Conservation (phyloP, 306 rosid genomes). For the Cyamopsis tetragonoloba region DNA sequence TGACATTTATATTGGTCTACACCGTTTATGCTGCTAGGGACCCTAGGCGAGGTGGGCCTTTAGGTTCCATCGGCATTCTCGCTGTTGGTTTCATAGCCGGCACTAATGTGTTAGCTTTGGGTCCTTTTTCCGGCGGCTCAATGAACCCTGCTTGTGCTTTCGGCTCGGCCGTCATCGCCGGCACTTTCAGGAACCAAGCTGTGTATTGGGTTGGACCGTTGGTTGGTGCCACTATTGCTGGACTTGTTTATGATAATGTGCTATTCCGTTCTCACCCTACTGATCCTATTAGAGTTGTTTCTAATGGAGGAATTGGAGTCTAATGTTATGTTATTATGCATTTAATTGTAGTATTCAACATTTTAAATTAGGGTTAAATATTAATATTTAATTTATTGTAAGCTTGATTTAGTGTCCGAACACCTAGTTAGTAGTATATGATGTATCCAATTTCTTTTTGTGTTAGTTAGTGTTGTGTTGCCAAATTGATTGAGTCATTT, state of each 20-base stretch:
- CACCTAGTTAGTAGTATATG: neutral
- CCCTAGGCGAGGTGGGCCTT: constrained; percentile 57
- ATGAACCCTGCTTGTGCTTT: constrained; percentile 95
- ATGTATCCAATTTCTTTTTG: too few relatives aligned
- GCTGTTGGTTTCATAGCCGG: constrained; percentile 65
- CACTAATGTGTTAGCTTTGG: constrained; percentile 59
- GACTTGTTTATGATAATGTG: constrained; percentile 65
- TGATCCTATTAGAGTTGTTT: constrained; percentile 31
- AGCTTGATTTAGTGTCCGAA: neutral
- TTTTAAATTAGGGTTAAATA: neutral
- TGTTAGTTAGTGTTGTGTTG: too few relatives aligned
- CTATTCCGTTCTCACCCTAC: constrained; percentile 37
- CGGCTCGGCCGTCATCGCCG: constrained; percentile 59
- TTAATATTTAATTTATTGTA: too few relatives aligned
- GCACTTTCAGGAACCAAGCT: constrained; percentile 83
- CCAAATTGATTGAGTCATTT: too few relatives aligned
- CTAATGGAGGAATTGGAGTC: constrained; percentile 37
- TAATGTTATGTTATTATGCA: constrained; percentile 3
- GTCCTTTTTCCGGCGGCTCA: constrained; percentile 86
- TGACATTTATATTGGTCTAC: constrained; percentile 70
- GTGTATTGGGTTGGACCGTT: constrained; percentile 94
- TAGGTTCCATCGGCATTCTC: constrained; percentile 49
- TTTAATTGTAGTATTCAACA: neutral
- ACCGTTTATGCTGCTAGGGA: constrained; percentile 67
- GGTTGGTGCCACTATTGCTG: constrained; percentile 73